phyloP scores from a whole-genome alignment of 306 rosid genomes.

The Parietaria judaica region DNA sequence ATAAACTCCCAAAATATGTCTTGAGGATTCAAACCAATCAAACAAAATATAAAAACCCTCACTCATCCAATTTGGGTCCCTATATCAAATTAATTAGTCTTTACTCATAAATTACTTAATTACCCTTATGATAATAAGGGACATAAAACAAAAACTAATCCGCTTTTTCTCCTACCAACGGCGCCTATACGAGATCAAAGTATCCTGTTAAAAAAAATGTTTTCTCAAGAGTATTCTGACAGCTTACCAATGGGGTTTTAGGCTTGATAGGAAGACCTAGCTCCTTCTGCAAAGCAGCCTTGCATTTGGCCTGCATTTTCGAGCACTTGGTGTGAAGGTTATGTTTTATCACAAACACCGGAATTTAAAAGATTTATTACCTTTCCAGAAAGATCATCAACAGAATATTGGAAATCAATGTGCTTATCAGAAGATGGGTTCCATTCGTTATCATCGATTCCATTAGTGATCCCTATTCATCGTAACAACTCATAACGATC shows the following conservation, averaged over 20 bases:
- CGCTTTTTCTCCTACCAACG: too few species aligned
- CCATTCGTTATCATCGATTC: constrained; percentile 75
- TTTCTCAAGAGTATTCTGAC: neutral
- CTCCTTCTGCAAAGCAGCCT: constrained; percentile 69
- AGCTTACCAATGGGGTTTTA: constrained; percentile 67
- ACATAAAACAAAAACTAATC: too few species aligned
- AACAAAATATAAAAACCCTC: too few species aligned
- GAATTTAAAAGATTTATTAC: constrained; percentile 22
- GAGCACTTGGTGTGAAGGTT: constrained; percentile 18
- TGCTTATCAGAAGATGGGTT: constrained; percentile 62
- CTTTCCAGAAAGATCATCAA: constrained; percentile 69
- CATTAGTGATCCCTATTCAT: constrained; percentile 73
- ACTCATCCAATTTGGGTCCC: too few species aligned
- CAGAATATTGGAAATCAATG: constrained; percentile 52
- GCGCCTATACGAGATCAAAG: constrained; percentile 4
- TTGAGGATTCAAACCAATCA: too few species aligned
- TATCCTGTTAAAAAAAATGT: constrained; percentile 9
- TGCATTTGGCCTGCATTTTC: constrained; percentile 52
- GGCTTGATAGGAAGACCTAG: constrained; percentile 67
- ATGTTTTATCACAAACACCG: constrained; percentile 3
- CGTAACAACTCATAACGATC: constrained; percentile 2
- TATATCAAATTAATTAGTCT: too few species aligned
- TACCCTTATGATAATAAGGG: too few species aligned
- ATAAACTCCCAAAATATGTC: too few species aligned
- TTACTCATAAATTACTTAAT: too few species aligned